These are phyloP conservation scores for Mucor lusitanicus DNA, from an alignment of 371 early-diverging fungal genomes.

Conservation along the genomic window DNA sequence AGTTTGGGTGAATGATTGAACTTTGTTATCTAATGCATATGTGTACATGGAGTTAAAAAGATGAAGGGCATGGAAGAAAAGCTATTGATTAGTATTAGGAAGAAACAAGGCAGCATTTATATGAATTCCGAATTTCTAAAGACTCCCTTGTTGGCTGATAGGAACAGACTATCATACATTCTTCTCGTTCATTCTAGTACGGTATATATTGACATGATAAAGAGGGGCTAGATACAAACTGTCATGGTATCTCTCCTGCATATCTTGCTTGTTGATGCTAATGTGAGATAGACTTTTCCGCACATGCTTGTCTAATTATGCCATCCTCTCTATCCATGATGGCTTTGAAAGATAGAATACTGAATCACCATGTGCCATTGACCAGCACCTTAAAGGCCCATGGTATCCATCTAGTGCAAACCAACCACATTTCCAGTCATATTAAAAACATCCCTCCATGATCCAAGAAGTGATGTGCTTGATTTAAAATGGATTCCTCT, in stretches of 20 bases:
- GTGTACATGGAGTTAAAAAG: background rate
- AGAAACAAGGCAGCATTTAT: background rate
- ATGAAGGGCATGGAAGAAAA: background rate
- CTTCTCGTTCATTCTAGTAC: background rate
- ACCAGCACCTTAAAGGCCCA: too few species aligned
- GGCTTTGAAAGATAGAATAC: background rate
- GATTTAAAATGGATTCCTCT: background rate
- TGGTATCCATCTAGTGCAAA: background rate
- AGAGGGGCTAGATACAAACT: background rate
- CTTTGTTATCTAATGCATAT: background rate
- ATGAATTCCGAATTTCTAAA: background rate
- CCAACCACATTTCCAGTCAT: background rate
- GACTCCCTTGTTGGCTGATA: background rate
- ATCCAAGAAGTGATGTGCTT: background rate
- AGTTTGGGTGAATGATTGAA: background rate
- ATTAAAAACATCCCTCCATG: background rate
- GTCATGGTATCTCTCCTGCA: constrained; percentile 7
- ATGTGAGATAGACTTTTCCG: background rate
- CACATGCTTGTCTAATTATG: background rate
- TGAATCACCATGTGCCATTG: background rate
- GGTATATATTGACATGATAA: background rate
- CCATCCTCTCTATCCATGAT: background rate
- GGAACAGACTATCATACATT: background rate
- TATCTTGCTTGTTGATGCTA: background rate
- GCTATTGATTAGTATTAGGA: background rate